Evolutionary conservation across 495 filamentous ascomycete species (phyloP), one percentile per base, ranked within the genome.

Genomic region (Aspergillus biplanus): DNA sequence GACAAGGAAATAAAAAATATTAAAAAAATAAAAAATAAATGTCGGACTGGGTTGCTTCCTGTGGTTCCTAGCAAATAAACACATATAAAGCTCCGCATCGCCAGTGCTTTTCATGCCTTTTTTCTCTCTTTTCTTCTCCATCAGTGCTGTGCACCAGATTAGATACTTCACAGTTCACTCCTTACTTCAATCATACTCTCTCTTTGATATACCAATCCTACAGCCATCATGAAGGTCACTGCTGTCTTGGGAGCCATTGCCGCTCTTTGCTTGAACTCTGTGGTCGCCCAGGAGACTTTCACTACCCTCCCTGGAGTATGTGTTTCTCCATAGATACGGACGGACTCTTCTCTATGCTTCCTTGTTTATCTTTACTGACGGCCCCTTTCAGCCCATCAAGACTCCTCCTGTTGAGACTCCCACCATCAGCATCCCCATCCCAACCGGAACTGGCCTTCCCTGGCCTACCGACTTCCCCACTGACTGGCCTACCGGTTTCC

Each of bases 221-320:
- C 39, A 11, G 39, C 62, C 65, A 75, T 56, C 62, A 76, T 78
- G 75, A 78, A 74, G 69, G 59, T 71, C 59, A 70, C 68, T 53
- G 33, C 71, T 70, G 18, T 65, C 52, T 44, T 75, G 56, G 71
- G 72, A 64, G 61, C 70, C 15, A 31, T 64, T 61, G 69, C 67
- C 44, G 69, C 67, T 56, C 64, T 75, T 42, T 65, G 42, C 61
- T 44, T 76, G 59, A 63, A 65, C 52, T 67, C 67, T 13, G 66
- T 64, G 48, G 67, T 69, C 18, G 65, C 68, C 53, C 65, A 68
- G 33, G 58, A 47, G 37, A 55, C 56, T 12, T 33, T 48, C 42
- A 49, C 61, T 35, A 52, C 56, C 47, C 33, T 53, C 18, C 11
- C 54, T 35, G 9, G 42, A 7, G 56, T 59, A 33, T 11, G 47